phyloP scores from a whole-genome alignment of 1,139 yeast genomes.

The Debaryomyces coudertii region DNA sequence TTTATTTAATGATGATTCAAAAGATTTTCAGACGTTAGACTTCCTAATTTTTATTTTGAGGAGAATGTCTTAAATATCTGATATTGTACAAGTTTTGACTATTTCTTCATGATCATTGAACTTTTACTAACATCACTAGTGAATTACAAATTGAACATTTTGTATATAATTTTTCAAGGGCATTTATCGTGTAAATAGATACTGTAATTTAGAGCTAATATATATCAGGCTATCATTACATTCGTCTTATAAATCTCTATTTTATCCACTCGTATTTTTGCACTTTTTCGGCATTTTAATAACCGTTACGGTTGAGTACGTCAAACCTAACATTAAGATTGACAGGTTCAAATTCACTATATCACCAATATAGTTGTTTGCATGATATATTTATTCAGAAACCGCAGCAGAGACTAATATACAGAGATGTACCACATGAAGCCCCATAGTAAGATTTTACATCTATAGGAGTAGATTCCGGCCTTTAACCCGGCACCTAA shows the following conservation, averaged over 20 bases:
- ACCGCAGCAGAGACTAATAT: too few relatives aligned
- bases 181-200: slow-evolving; percentile 2
- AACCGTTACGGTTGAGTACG: too few relatives aligned
- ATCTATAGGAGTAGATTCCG: too few relatives aligned
- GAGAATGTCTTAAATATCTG: slow-evolving; percentile 34
- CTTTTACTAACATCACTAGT: neutral
- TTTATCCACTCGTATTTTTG: neutral
- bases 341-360: too few relatives aligned
- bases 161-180: slow-evolving; percentile 1
- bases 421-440: too few relatives aligned
- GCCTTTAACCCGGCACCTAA: neutral
- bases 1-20: slow-evolving; percentile 22
- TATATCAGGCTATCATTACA: neutral
- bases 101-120: neutral
- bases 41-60: slow-evolving; percentile 28
- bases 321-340: too few relatives aligned
- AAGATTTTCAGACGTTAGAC: slow-evolving; percentile 34
- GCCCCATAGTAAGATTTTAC: too few relatives aligned
- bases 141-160: neutral
- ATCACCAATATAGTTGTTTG: too few relatives aligned
- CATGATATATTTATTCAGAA: too few relatives aligned
- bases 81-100: slow-evolving; percentile 8
- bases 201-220: slow-evolving; percentile 1
- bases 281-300: neutral
- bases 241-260: neutral